A percentile compares a stretch with the other conserved stretches of the same genome.
phyloP scores from a whole-genome alignment of 768 basidiomycete species.

The Pleurotus citrinopileatus region DNA sequence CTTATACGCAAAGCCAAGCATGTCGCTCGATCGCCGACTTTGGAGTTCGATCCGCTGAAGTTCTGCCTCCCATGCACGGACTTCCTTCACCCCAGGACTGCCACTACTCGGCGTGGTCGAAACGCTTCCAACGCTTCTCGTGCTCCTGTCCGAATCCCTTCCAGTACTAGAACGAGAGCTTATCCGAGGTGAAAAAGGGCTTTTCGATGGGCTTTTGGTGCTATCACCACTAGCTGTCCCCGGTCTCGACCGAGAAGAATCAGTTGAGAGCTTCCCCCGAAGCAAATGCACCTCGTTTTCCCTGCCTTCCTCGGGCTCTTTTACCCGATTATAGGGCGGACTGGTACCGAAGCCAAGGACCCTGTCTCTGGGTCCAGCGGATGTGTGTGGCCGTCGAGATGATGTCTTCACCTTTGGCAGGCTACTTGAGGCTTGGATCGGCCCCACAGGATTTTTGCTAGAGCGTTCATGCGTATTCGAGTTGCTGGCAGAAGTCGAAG shows the following conservation, averaged over 20 bases:
- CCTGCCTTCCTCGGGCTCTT: constrained; percentile 7
- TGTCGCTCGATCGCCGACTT: constrained; percentile 48
- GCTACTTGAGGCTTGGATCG: constrained; percentile 1
- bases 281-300: constrained; percentile 6
- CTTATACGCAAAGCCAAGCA: constrained; percentile 43
- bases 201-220: not conserved
- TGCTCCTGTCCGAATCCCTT: constrained; percentile 31
- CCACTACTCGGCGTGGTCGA: constrained; percentile 15
- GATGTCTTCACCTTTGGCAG: constrained; percentile 25
- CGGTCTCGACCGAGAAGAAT: constrained; percentile 5
- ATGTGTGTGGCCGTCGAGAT: constrained; percentile 65
- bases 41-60: constrained; percentile 64
- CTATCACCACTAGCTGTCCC: constrained; percentile 6
- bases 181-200: constrained; percentile 19
- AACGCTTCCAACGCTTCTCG: constrained; percentile 17
- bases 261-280: constrained; percentile 1
- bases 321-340: constrained; percentile 11
- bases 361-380: constrained; percentile 67
- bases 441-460: not conserved
- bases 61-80: constrained; percentile 79
- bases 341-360: constrained; percentile 27
- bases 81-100: constrained; percentile 27
- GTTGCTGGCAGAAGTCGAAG: constrained; percentile 1
- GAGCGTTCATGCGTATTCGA: constrained; percentile 8
- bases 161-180: constrained; percentile 25